Evolutionary conservation across 2,329 filamentous ascomycete species (phyloP).

Genomic region (Trichoderma sp.): DNA sequence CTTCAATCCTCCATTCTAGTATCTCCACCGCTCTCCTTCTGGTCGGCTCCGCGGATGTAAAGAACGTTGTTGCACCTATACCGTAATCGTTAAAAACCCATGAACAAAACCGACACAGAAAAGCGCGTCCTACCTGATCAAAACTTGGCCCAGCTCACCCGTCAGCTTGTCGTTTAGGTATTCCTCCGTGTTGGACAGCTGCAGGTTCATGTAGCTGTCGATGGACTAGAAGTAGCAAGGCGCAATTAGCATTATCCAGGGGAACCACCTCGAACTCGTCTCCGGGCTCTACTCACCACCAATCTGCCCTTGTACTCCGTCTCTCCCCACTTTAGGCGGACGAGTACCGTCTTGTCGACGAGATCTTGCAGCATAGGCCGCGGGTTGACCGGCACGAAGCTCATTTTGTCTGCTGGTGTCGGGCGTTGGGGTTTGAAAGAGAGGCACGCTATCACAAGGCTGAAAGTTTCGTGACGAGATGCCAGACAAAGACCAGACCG

Average conservation of each 20-base stretch:
- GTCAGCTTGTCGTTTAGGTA: constrained; percentile 85
- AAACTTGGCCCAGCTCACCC: constrained; percentile 80
- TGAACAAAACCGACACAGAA: neutral
- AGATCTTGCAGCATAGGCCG: constrained; percentile 93
- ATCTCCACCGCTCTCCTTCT: constrained; percentile 47
- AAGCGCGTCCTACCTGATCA: constrained; percentile 67
- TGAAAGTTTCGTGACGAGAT: constrained; percentile 20
- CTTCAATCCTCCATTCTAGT: constrained; percentile 56
- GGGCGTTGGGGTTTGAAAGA: neutral
- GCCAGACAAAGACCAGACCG: constrained; percentile 8
- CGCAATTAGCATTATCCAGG: constrained; percentile 1
- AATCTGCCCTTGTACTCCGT: constrained; percentile 95
- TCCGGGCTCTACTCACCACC: constrained; percentile 41
- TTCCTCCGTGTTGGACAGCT: constrained; percentile 86
- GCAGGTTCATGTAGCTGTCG: constrained; percentile 99
- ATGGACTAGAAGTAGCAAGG: constrained; percentile 52
- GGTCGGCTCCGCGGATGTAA: constrained; percentile 69
- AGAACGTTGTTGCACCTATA: constrained; percentile 92
- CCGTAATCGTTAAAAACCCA: neutral
- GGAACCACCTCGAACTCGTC: neutral
- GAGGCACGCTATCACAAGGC: constrained; percentile 18
- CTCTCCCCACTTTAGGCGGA: constrained; percentile 96
- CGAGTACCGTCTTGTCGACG: constrained; percentile 84
- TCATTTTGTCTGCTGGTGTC: constrained; percentile 30
- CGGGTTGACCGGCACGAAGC: constrained; percentile 90